Evolutionary conservation across 1,284 basidiomycete genomes (phyloP).

Genomic region (Pyrrhoderma noxium): DNA sequence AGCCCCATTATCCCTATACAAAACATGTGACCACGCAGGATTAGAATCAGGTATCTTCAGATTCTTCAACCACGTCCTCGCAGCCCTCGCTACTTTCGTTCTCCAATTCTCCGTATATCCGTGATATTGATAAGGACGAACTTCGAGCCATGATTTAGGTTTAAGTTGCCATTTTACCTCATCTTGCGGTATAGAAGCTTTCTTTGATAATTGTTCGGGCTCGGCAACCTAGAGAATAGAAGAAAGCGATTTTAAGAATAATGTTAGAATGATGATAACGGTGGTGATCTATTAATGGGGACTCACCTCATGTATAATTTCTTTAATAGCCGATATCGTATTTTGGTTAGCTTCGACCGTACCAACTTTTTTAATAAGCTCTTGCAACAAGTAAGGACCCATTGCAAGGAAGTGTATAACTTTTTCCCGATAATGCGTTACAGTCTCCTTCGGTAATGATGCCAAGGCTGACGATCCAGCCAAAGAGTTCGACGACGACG

Average conservation of each 20-base stretch:
- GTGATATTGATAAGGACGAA: conserved; percentile 57
- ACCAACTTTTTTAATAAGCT: conserved; percentile 21
- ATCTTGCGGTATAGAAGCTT: conserved; percentile 26
- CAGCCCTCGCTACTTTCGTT: conserved; percentile 39
- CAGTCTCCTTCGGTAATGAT: conserved; percentile 8
- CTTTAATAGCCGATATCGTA: conserved; percentile 19
- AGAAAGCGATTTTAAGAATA: too few relatives aligned
- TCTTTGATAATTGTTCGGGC: conserved; percentile 27
- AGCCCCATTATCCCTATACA: conserved; percentile 24
- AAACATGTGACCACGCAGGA: conserved; percentile 44
- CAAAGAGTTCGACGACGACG: conserved; percentile 12
- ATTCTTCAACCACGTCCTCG: conserved; percentile 36
- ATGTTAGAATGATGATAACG: too few relatives aligned
- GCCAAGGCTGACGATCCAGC: background rate
- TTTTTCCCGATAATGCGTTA: conserved; percentile 3
- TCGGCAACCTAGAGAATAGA: conserved; percentile 56
- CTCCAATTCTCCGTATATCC: conserved; percentile 40
- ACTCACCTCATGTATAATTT: conserved; percentile 42
- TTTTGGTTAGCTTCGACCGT: conserved; percentile 18
- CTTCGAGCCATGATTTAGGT: conserved; percentile 49
- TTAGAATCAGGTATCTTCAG: conserved; percentile 50
- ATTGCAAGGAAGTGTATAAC: conserved; percentile 19
- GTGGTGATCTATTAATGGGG: too few relatives aligned
- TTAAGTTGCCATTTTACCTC: conserved; percentile 42
- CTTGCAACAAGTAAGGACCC: conserved; percentile 11